phyloP scores from a whole-genome alignment of 768 basidiomycete genomes.

The Lactarius pseudohatsudake region DNA sequence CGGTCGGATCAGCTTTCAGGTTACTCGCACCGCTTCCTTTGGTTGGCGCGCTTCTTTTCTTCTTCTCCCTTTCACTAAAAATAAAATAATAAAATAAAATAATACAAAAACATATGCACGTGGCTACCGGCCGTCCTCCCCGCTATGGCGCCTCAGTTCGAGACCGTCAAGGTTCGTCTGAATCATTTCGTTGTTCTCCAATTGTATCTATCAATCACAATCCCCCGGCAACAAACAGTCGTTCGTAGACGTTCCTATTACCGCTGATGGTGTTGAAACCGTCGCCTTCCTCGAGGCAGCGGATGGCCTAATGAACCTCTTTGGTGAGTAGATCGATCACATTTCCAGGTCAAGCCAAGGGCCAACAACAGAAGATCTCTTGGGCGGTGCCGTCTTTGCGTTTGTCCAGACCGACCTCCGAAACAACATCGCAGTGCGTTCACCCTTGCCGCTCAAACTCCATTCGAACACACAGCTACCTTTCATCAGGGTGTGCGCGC shows the following conservation, averaged over 20 bases:
- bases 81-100: neutral
- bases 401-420: slow-evolving; percentile 73
- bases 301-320: slow-evolving; percentile 77
- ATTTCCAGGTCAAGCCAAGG: neutral
- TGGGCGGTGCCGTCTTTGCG: slow-evolving; percentile 67
- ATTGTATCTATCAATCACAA: slow-evolving; percentile 14
- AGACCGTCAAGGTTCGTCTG: slow-evolving; percentile 58
- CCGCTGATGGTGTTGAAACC: slow-evolving; percentile 78
- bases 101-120: slow-evolving; percentile 15
- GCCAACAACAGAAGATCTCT: slow-evolving; percentile 47
- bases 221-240: slow-evolving; percentile 51
- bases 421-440: slow-evolving; percentile 60
- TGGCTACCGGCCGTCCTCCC: slow-evolving; percentile 13
- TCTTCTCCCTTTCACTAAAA: neutral
- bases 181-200: slow-evolving; percentile 1
- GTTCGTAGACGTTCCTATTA: slow-evolving; percentile 79
- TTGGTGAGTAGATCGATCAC: slow-evolving; percentile 47
- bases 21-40: slow-evolving; percentile 1
- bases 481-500: slow-evolving; percentile 59
- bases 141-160: slow-evolving; percentile 60
- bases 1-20: slow-evolving; percentile 5
- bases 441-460: neutral
- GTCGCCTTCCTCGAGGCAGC: slow-evolving; percentile 80
- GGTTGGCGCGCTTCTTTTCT: neutral
- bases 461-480: neutral